Base-by-base conservation (phyloP, 1,284 basidiomycete species). In the Meripilus lineatus region DNA sequence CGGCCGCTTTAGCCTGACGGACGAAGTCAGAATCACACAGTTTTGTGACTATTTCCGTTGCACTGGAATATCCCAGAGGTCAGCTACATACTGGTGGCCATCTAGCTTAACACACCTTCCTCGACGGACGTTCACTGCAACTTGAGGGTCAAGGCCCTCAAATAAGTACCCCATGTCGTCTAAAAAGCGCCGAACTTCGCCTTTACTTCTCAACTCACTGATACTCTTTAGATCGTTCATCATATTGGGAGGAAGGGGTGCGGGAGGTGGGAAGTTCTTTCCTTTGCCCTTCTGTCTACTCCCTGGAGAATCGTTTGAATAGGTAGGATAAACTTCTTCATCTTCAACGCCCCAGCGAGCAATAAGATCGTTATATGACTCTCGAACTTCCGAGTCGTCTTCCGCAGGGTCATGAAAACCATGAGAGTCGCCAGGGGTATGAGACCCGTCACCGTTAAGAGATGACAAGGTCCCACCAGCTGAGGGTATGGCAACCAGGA, bases 91-190 rank as follows among this genome's bases (percentile, higher is more conserved):
- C 28, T 44, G 52, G 34, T 34, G 20, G n/a, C 17, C 10, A 17
- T 15, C 21, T 25, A 15, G 13, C 25, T 3, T n/a, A 5, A n/a
- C 58, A 25, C 40, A 79, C 84, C 81, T 89, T 14, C 79, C 75
- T 53, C 84, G 71, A 37, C 79, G 71, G n/a, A 88, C 68, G 8
- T 74, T 69, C 17, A 81, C 53, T 4, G 71, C 66, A 13, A 70
- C 72, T 11, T 66, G 67, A 3, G 62, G 56, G 21, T 78, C 76
- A 58, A 90, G 71, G 1, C 87, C 86, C 58, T 90, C 87, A 44
- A 89, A 82, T 3, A 90, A 63, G 62, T 89, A 90, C 0, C 86
- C 87, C 2, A 88, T 74, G 54, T 89, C 87, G 48, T 90, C 87
- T 37, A 87, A 58, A 54, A 90, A 90, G 15, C 85, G 67, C 49